Evolutionary conservation across 306 rosid species (phyloP), one percentile per base, ranked within the genome.

Genomic region (Sicyos edulis): DNA sequence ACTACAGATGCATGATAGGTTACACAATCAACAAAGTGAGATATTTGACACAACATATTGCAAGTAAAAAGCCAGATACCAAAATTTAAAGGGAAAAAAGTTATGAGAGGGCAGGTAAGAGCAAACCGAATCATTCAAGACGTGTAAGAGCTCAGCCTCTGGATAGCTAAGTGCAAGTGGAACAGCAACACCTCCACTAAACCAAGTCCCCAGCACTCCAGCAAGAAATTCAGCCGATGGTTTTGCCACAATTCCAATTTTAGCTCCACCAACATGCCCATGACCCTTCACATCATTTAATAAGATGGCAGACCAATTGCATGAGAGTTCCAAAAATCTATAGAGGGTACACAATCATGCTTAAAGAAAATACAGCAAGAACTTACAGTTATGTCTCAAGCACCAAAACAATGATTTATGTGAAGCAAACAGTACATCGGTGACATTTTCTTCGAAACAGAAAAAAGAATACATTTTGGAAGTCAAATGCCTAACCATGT

Each of bases 181-280:
- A 81, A 92, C 96, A 49, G 96, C 93, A 83, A 92, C 92, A 70
- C 98, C 98, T 24, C 96, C 96, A 80, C 96, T 84, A 44, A 92
- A 75, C 96, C 98, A 92, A 61, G 92, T 90, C 78, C 96, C 98
- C 34, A 92, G 86, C 65, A 92, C 54, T 82, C 87, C 90, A 29
- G 96, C 96, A 53, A 90, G 91, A 82, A 88, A 92, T 77, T 90
- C 98, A 68, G 95, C 98, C 11, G 96, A 88, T 29, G 98, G 98
- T 77, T 92, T 88, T 52, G 98, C 98, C 75, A 88, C 81, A 75
- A 92, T 90, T 77, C 98, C 98, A 80, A 92, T 54, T 72, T 91
- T 88, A 82, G 96, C 90, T 76, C 97, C 96, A 70, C 82, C 86
- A 67, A 90, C 85, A 81, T 81, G 75, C 74, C 83, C 88, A 82